These are phyloP conservation scores for Dorcoceras hygrometricum DNA, from an alignment of 257 asterid species.

Conservation along the genomic window DNA sequence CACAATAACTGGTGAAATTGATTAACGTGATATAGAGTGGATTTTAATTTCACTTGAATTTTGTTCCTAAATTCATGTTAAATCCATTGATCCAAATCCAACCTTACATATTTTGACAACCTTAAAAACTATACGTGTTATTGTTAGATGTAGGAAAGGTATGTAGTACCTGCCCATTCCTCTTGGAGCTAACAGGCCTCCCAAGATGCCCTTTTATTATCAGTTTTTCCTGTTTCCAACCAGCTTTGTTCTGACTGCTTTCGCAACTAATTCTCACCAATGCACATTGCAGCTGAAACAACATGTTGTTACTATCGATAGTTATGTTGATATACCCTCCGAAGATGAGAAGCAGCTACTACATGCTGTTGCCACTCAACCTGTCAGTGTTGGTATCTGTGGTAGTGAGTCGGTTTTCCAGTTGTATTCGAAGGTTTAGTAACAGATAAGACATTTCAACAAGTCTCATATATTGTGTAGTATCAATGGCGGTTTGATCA, in stretches of 20 bases:
- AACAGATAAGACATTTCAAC: background rate
- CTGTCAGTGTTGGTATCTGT: constrained; percentile 90
- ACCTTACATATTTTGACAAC: no score
- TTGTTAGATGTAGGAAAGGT: no score
- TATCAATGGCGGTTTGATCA: background rate
- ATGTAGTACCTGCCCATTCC: no score
- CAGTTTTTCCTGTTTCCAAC: background rate
- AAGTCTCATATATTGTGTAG: background rate
- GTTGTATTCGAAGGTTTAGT: constrained; percentile 72
- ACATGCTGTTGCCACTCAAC: constrained; percentile 79
- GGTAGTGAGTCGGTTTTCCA: constrained; percentile 80
- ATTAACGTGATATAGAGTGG: no score
- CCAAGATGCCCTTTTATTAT: background rate
- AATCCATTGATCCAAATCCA: no score
- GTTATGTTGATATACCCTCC: constrained; percentile 59
- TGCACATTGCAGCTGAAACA: constrained; percentile 55
- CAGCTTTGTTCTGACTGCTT: background rate
- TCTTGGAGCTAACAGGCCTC: background rate
- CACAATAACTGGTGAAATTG: background rate
- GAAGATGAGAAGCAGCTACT: constrained; percentile 63
- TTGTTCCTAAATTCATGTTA: no score
- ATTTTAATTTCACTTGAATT: no score
- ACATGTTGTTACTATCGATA: constrained; percentile 78
- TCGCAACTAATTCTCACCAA: background rate
- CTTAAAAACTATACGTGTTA: no score